Conservation (phyloP, 2,329 filamentous ascomycete genomes). For the Botryotinia convoluta region DNA sequence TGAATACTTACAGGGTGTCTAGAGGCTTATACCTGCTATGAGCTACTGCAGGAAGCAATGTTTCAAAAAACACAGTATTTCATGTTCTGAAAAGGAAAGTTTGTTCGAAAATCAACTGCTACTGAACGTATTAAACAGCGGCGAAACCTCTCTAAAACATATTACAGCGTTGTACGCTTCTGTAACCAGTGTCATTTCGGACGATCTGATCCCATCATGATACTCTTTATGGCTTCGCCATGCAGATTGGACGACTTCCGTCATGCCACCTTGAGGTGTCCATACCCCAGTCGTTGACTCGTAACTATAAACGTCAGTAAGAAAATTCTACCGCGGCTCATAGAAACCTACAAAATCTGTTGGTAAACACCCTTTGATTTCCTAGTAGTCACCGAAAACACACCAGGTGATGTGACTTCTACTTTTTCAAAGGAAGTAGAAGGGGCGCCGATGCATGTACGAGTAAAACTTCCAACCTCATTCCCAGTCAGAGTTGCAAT, state of each 20-base stretch:
- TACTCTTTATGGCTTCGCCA: not conserved
- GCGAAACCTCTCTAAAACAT: not conserved
- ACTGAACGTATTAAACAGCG: not conserved
- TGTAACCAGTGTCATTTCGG: no score
- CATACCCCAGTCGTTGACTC: not conserved
- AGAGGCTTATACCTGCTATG: not conserved
- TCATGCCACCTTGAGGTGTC: not conserved
- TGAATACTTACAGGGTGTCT: not conserved
- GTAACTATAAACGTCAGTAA: not conserved
- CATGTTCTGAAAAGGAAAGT: not conserved
- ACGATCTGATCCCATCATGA: not conserved
- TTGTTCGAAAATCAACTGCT: not conserved
- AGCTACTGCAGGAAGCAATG: not conserved
- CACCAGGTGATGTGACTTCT: not conserved
- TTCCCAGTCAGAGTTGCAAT: accelerated
- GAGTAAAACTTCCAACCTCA: not conserved
- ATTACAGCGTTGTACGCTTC: no score
- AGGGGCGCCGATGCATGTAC: not conserved
- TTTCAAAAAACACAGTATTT: accelerated
- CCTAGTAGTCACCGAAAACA: not conserved
- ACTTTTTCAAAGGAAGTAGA: not conserved
- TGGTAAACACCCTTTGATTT: not conserved
- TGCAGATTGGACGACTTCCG: not conserved
- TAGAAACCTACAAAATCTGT: not conserved
- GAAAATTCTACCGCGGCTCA: accelerated